Percentiles rank a stretch among this genome's conserved stretches.
Evolutionary conservation across 163 green algal species (phyloP).

Genomic region (Scenedesmus sp.): DNA sequence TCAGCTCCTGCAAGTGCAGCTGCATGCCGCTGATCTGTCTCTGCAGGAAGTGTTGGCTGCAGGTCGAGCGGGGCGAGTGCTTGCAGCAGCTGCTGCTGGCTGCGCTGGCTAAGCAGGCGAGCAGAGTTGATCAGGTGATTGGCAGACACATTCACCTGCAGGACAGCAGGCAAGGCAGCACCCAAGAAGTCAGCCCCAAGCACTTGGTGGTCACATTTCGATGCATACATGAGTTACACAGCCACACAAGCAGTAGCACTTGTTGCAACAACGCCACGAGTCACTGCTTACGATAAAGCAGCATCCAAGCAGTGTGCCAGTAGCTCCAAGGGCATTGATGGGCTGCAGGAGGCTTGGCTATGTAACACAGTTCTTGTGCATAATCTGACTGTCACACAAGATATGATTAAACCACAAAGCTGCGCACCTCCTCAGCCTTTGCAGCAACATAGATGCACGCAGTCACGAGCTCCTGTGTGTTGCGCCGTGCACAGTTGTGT

Average conservation of each 20-base stretch:
- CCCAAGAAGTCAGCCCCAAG: too few relatives aligned
- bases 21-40: neutral
- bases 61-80: slow-evolving; percentile 3
- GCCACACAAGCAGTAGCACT: too few relatives aligned
- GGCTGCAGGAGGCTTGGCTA: too few relatives aligned
- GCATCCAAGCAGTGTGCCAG: too few relatives aligned
- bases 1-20: neutral
- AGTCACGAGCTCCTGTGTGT: slow-evolving; percentile 39
- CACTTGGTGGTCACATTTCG: too few relatives aligned
- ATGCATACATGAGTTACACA: too few relatives aligned
- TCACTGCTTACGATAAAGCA: too few relatives aligned
- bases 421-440: slow-evolving; percentile 49
- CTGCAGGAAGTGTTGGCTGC: neutral
- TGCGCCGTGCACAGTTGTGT: neutral
- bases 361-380: too few relatives aligned
- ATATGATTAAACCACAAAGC: too few relatives aligned
- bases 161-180: neutral
- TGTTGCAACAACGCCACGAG: too few relatives aligned
- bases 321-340: too few relatives aligned
- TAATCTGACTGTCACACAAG: too few relatives aligned
- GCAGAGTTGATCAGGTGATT: slow-evolving; percentile 47
- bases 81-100: slow-evolving; percentile 36
- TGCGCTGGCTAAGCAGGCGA: neutral
- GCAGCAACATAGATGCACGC: slow-evolving; percentile 50
- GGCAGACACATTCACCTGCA: slow-evolving; percentile 42